Percentiles rank a stretch among this genome's conserved stretches.
These are phyloP conservation scores for Cercospora canescens DNA, from an alignment of 2,329 filamentous ascomycete species.

Conservation along the genomic window DNA sequence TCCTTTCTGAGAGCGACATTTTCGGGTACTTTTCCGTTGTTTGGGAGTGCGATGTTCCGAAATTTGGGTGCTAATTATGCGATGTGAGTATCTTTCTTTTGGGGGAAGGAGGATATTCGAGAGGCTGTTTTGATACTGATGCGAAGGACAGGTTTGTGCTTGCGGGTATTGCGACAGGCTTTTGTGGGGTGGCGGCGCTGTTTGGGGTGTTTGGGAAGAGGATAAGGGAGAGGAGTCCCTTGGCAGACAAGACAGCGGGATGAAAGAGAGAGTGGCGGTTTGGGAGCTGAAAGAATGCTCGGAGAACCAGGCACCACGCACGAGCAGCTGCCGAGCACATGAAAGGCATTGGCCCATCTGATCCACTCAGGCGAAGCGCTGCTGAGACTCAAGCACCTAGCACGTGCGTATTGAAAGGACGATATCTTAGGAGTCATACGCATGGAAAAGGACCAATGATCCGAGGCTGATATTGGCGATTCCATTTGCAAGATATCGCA, in stretches of 20 bases:
- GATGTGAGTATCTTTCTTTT: slow-evolving; percentile 18
- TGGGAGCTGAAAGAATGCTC: background rate
- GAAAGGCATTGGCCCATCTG: too few species aligned
- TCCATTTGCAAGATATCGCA: too few species aligned
- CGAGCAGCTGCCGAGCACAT: too few species aligned
- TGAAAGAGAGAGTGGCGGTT: background rate
- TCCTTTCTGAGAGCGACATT: slow-evolving; percentile 43
- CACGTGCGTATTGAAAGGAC: too few species aligned
- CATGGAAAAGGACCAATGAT: too few species aligned
- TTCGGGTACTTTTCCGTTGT: slow-evolving; percentile 43
- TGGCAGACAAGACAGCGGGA: background rate
- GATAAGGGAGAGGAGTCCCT: slow-evolving; percentile 5
- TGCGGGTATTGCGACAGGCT: slow-evolving; percentile 41
- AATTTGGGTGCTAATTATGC: slow-evolving; percentile 43
- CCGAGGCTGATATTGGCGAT: too few species aligned
- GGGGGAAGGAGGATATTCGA: background rate
- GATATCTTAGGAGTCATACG: too few species aligned
- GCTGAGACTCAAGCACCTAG: too few species aligned
- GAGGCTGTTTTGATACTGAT: background rate
- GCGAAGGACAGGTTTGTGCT: slow-evolving; percentile 32
- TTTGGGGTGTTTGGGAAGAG: slow-evolving; percentile 12
- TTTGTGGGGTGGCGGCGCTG: slow-evolving; percentile 14
- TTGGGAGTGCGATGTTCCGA: slow-evolving; percentile 43
- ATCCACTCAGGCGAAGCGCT: too few species aligned
- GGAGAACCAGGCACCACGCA: too few species aligned